A percentile compares a stretch with the other conserved stretches of the same genome.
Conservation (phyloP, 257 asterid species). For the Coffea canephora region DNA sequence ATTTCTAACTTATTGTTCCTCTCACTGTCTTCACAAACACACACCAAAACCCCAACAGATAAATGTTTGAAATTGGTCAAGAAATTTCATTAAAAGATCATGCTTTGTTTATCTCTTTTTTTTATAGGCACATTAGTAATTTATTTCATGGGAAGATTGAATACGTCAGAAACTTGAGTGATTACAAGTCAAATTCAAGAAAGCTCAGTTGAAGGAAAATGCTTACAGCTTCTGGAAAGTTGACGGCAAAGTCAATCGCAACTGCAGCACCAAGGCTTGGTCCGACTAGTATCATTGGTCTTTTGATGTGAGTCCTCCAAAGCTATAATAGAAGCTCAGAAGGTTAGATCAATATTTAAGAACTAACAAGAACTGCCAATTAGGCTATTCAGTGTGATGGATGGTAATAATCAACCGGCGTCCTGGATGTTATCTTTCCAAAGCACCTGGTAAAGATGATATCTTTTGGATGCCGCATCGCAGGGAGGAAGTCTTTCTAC, state of each 20-base stretch:
- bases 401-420: not conserved
- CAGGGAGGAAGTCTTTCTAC: constrained; percentile 66
- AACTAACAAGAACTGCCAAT: not conserved
- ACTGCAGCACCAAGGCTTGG: constrained; percentile 94
- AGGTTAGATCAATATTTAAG: not conserved
- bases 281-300: constrained; percentile 79
- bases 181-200: not conserved
- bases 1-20: too few species aligned
- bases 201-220: constrained; percentile 1
- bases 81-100: too few species aligned
- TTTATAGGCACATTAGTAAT: too few species aligned
- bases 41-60: too few species aligned
- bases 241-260: constrained; percentile 74
- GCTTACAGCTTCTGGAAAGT: constrained; percentile 80
- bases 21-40: too few species aligned
- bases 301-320: constrained; percentile 69
- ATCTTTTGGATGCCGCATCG: constrained; percentile 62
- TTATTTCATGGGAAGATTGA: constrained; percentile 2
- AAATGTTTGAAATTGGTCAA: too few species aligned
- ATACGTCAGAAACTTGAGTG: not conserved
- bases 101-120: too few species aligned
- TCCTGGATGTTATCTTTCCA: not conserved
- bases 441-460: constrained; percentile 57
- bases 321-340: constrained; percentile 31
- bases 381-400: not conserved